Base-by-base conservation (phyloP, 1,139 yeast species). In the Meyerozyma carpophila region DNA sequence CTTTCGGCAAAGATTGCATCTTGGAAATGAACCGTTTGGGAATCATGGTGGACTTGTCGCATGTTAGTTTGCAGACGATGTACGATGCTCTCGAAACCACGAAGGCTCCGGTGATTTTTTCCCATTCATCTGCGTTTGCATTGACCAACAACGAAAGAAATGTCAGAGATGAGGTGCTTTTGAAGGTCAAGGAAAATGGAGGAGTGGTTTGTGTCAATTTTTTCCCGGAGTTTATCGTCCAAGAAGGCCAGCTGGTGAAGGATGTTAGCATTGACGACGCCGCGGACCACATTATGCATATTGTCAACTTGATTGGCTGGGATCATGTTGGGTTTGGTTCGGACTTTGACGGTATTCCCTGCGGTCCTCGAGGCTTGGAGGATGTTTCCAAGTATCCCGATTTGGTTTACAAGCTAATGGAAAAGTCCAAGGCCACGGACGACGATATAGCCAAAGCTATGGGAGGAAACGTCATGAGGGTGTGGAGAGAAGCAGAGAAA, bases 331-430 rank as follows among this genome's bases (percentile, higher is more conserved):
- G 81, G 0, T 56, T 77, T 29, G 82, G 82, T 1, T 68, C 76
- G 2, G 82, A 77, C 54, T 76, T 75, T 48, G 82, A 77, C 52
- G 81, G 81, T 20, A 75, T 75, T 32, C 73, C 72, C 2, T 51
- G 52, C 10, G 77, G 75, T 2, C 81, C 82, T 2, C 53, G 44
- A 14, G 82, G 80, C 0, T 57, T 77, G 16, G 81, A 75, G 50
- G 79, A 75, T 50, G 81, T 75, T 2, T 73, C 80, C 11, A 75
- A 75, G 49, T 77, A 75, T 49, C 82, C 82, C 0, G 77, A 73
- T 40, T 58, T 77, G 41, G 54, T 77, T 27, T 62, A 62, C 45
- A 61, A 53, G 42, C 65, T 72, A 18, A 72, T 75, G 75, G 61
- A 62, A 37, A 52, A 56, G 4, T 31, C 34, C 3, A 60, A 62